Conservation (phyloP, 1,284 basidiomycete genomes). For the Omphalotus olearius region DNA sequence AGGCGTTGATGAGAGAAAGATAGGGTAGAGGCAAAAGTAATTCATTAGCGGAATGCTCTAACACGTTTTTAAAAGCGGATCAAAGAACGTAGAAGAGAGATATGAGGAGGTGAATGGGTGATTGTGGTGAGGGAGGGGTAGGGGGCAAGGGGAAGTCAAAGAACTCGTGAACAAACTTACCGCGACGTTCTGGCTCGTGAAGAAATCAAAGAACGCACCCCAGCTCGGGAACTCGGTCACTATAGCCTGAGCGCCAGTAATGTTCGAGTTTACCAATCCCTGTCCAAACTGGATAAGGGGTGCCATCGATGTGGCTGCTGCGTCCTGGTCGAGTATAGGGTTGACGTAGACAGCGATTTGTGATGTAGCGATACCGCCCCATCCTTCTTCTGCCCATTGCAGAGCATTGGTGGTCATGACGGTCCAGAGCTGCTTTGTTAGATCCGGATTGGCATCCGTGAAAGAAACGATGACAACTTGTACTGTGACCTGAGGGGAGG, state of each 20-base stretch:
- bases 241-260: slow-evolving; percentile 23
- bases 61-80: slow-evolving; percentile 1
- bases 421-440: slow-evolving; percentile 17
- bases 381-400: slow-evolving; percentile 31
- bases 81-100: not conserved
- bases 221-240: slow-evolving; percentile 33
- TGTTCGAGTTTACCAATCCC: slow-evolving; percentile 23
- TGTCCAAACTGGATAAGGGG: slow-evolving; percentile 35
- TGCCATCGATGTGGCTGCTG: slow-evolving; percentile 35
- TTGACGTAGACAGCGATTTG: slow-evolving; percentile 15
- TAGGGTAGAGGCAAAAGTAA: no score
- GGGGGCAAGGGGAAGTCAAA: slow-evolving; percentile 9
- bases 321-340: slow-evolving; percentile 21
- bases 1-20: no score
- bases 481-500: slow-evolving; percentile 17
- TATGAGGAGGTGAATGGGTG: not conserved
- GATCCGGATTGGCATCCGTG: not conserved
- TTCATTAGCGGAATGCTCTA: no score
- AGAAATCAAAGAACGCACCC: slow-evolving; percentile 35
- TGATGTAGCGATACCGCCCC: slow-evolving; percentile 26
- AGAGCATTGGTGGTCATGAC: slow-evolving; percentile 24
- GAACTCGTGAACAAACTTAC: slow-evolving; percentile 12
- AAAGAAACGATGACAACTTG: slow-evolving; percentile 20
- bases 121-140: slow-evolving; percentile 17
- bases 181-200: slow-evolving; percentile 25